Conservation (phyloP, 31 red algal genomes). For the Asparagopsis taxiformis region DNA sequence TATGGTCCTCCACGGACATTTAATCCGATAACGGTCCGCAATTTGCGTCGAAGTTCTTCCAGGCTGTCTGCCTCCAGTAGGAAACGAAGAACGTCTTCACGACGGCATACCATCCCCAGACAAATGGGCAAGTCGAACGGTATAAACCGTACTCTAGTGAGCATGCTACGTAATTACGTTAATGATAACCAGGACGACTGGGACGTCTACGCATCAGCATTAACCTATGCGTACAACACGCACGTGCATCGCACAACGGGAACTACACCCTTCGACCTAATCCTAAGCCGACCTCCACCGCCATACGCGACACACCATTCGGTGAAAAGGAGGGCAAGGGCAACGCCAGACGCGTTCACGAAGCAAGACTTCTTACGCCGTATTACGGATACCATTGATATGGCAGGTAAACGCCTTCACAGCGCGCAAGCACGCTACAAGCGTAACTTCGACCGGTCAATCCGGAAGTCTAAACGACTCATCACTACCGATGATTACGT, state of each 20-base stretch:
- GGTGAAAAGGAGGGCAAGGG: not conserved
- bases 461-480: no score
- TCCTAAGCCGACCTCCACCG: not conserved
- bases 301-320: not conserved
- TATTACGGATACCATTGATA: not conserved
- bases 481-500: no score
- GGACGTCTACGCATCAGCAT: slow-evolving; percentile 2
- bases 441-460: slow-evolving; percentile 29
- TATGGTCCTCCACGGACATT: not conserved
- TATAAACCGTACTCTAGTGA: slow-evolving; percentile 25
- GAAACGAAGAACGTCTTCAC: slow-evolving; percentile 8
- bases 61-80: not conserved
- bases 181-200: slow-evolving; percentile 3
- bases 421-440: slow-evolving; percentile 15
- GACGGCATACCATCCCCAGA: slow-evolving; percentile 40
- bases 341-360: not conserved
- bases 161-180: slow-evolving; percentile 23
- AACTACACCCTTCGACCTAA: not conserved
- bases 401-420: not conserved
- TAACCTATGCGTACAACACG: slow-evolving; percentile 22
- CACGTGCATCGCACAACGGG: slow-evolving; percentile 4
- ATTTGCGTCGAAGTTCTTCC: slow-evolving; percentile 20
- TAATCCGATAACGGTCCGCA: slow-evolving; percentile 16
- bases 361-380: not conserved
- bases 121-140: slow-evolving; percentile 20